Base-by-base conservation (phyloP, 495 filamentous ascomycete species). In the Penicillium paxilli region DNA sequence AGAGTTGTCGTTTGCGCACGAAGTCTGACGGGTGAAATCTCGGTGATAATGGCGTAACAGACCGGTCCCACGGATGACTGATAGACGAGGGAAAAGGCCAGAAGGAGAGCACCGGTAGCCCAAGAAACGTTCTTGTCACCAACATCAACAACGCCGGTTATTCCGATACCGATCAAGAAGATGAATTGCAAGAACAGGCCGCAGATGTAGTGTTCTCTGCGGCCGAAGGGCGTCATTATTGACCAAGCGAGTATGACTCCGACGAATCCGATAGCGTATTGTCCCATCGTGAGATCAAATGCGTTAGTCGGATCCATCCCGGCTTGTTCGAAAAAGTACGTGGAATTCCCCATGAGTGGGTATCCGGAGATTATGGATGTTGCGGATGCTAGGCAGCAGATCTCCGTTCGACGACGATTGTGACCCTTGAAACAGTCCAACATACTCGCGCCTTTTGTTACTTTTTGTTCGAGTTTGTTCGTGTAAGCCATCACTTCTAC, bases 401-500 rank as follows among this genome's bases (percentile, higher is more conserved):
- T 88, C 68, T 89, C 85, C 4, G 89, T 92, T 38, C 89, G 85
- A 19, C 87, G 81, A 16, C 82, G 70, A 52, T 93, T 84, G 4
- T 80, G 78, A 0, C 87, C 87, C 60, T 80, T 85, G 75, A 91
- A 91, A 68, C 88, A 88, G 60, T 91, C 88, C 44, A 76, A 55
- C 56, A 87, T 88, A 41, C 74, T 80, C n/a, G 87, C 79, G 11
- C 83, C 82, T 16, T 67, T 69, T 17, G 82, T 84, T 26, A 84
- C 81, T 17, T 83, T 83, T 52, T 84, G 70, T 63, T 93, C 89
- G 7, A 91, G 71, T 1, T 83, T 84, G n/a, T 85, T 87, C 16
- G 88, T 91, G 58, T 88, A 86, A 11, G 86, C 82, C 82, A 92
- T 92, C 87, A 92, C 90, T 40, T 87, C 80, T 20, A 92, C 73